phyloP scores from a whole-genome alignment of 306 rosid genomes.

The Purshia tridentata region DNA sequence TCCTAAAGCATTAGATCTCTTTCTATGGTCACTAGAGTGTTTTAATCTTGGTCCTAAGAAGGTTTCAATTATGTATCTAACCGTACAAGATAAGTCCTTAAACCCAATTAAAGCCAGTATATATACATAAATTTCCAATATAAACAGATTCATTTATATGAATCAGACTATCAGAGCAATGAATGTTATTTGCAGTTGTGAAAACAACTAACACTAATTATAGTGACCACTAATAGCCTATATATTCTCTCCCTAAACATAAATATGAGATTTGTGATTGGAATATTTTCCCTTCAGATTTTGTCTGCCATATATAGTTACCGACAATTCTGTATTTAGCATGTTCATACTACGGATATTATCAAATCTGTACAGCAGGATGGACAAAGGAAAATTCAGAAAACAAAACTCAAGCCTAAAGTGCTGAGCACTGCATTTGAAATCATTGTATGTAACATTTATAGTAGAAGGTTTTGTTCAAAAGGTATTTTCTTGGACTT shows the following conservation, averaged over 20 bases:
- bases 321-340: neutral
- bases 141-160: neutral
- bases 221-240: neutral
- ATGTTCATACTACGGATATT: neutral
- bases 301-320: neutral
- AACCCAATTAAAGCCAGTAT: too few relatives aligned
- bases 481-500: neutral
- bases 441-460: neutral
- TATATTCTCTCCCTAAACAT: neutral
- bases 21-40: too few relatives aligned
- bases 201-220: neutral
- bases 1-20: too few relatives aligned
- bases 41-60: too few relatives aligned
- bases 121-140: too few relatives aligned
- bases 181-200: neutral
- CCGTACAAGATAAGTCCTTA: too few relatives aligned
- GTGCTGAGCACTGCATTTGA: neutral
- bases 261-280: neutral
- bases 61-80: too few relatives aligned
- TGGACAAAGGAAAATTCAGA: neutral
- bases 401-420: neutral
- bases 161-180: neutral
- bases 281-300: neutral
- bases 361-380: neutral
- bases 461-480: neutral